phyloP scores from a whole-genome alignment of 352 stramenopile species.

The Phytophthora sp. region DNA sequence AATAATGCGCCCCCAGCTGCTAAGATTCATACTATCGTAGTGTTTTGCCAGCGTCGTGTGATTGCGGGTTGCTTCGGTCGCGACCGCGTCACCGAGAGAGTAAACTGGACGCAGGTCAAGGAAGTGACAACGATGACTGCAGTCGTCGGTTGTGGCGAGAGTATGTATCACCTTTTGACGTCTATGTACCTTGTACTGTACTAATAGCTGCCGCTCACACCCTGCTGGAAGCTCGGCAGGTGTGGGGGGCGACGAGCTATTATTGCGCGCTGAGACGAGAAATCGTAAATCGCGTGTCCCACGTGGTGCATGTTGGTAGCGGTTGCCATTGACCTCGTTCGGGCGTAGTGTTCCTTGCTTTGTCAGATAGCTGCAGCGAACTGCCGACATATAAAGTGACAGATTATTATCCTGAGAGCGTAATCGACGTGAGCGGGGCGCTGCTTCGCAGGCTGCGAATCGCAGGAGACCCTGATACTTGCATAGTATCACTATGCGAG shows the following conservation, averaged over 20 bases:
- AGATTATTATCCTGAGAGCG: neutral
- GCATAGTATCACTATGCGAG: no score
- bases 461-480: no score
- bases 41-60: conserved; percentile 5
- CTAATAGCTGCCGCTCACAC: neutral
- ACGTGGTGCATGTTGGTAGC: no score
- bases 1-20: conserved; percentile 1
- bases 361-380: neutral
- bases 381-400: neutral
- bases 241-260: no score
- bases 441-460: no score
- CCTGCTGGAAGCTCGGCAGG: conserved; percentile 1
- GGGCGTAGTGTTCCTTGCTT: neutral
- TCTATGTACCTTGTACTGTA: no score
- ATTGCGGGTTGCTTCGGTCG: neutral
- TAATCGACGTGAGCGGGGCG: neutral
- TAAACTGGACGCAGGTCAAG: conserved; percentile 11
- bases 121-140: conserved; percentile 18
- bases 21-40: conserved; percentile 4
- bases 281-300: no score
- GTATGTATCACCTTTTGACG: no score
- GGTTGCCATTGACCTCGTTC: no score
- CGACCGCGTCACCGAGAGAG: neutral
- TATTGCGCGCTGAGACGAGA: no score
- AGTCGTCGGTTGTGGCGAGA: conserved; percentile 6